Evolutionary conservation across 2,329 filamentous ascomycete species (phyloP), one percentile per base, ranked within the genome.

Genomic region (Fusarium chlamydosporum): DNA sequence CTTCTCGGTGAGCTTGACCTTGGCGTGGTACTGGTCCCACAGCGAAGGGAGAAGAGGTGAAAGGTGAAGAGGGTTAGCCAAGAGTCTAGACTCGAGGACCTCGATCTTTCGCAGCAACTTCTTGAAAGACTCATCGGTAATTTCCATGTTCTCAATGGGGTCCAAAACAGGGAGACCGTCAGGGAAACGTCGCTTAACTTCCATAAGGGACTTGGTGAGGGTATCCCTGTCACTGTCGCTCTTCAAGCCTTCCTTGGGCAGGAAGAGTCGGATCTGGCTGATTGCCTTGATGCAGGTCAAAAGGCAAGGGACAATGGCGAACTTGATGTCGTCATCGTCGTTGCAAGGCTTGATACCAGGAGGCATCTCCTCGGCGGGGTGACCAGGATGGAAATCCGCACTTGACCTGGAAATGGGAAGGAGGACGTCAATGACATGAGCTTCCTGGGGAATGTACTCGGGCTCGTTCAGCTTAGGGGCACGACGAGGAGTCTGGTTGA

Each of bases 91-190:
- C 80, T 99, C 96, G 3, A 99, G 87, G 12, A 98, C 92, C 80
- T 99, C 96, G 65, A 99, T 97, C 88, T 98, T 98, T 80, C 94
- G 83, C 58, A 98, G 86, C 6, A 97, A 87, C 77, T 94, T 93
- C 84, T 96, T 97, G 83, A 99, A 98, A 0, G 89, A 90, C 2
- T 97, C 94, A 74, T 98, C 96, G 6, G 86, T 91, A 74, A 99
- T 98, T 29, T 89, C 88, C 96, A 99, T 98, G 76, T 97, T 94
- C 79, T 98, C 94, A 38, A 99, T 91, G 0, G 96, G 96, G 75
- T 99, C 96, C 18, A 99, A 82, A 8, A 94, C 85, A 4, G 96
- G 91, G 58, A 99, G 83, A 4, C 96, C 96, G 76, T 99, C 96
- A 1, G 94, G 94, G 82, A 99, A 98, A 27, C 96, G 90, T 71